phyloP scores from a whole-genome alignment of 192 early-diverging fungal species.

The Haplosporangium gracile region DNA sequence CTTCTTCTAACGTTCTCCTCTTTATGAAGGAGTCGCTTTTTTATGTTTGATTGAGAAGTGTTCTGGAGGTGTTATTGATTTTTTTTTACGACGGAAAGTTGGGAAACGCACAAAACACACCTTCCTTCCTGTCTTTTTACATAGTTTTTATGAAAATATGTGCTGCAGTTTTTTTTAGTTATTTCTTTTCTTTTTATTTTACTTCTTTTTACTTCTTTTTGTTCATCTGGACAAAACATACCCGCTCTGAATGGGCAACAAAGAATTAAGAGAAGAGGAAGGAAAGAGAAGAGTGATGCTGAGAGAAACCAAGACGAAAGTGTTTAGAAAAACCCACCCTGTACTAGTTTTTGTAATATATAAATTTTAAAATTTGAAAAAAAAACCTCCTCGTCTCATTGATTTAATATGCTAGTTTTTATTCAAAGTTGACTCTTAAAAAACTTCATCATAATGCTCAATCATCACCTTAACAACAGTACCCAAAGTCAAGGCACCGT shows the following conservation, averaged over 20 bases:
- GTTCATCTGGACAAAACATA: background rate
- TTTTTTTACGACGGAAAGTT: constrained; percentile 27
- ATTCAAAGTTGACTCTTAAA: constrained; percentile 8
- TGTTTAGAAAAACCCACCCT: constrained; percentile 34
- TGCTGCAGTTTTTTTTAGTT: constrained; percentile 29
- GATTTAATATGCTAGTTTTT: background rate
- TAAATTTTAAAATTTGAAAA: constrained; percentile 6
- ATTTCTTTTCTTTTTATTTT: background rate
- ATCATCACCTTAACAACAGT: constrained; percentile 50
- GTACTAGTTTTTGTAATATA: constrained; percentile 48
- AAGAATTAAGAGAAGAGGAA: constrained; percentile 7
- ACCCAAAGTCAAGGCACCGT: constrained; percentile 31
- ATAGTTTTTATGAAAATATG: constrained; percentile 53
- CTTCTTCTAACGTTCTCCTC: background rate
- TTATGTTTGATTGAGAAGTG: background rate
- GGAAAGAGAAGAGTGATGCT: background rate
- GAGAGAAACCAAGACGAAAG: constrained; percentile 44
- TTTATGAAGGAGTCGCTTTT: background rate
- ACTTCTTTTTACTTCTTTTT: constrained; percentile 4
- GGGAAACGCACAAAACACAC: constrained; percentile 60
- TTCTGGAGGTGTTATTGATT: background rate
- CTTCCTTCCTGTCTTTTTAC: constrained; percentile 34
- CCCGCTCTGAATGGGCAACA: background rate
- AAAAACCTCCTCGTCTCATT: background rate
- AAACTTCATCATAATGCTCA: constrained; percentile 40